phyloP scores from a whole-genome alignment of 2,329 filamentous ascomycete species.

The Bipolaris victoriae region DNA sequence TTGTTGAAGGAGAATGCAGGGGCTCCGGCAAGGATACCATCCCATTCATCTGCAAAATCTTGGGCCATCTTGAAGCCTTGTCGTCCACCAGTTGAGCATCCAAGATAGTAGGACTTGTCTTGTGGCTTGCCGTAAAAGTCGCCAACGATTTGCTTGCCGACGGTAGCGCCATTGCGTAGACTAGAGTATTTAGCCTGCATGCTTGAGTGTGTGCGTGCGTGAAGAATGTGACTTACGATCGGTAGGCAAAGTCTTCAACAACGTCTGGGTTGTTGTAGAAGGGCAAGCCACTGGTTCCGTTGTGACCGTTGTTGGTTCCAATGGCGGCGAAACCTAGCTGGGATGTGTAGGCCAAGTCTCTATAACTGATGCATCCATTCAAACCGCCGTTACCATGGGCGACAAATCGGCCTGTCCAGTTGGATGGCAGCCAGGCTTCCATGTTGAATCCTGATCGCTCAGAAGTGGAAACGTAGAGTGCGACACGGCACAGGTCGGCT shows the following conservation, averaged over 20 bases:
- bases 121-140: conserved; percentile 50
- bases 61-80: conserved; percentile 47
- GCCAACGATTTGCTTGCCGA: conserved; percentile 52
- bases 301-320: conserved; percentile 53
- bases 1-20: conserved; percentile 45
- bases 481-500: conserved; percentile 51
- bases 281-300: conserved; percentile 52
- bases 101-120: conserved; percentile 50
- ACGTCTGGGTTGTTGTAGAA: conserved; percentile 57
- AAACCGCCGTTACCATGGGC: conserved; percentile 50
- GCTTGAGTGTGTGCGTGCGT: not conserved
- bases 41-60: conserved; percentile 45
- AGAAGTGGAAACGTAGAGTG: conserved; percentile 50
- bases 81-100: conserved; percentile 48
- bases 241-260: conserved; percentile 57
- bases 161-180: conserved; percentile 38
- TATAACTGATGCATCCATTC: conserved; percentile 50
- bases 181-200: conserved; percentile 20
- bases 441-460: conserved; percentile 50
- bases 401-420: conserved; percentile 50
- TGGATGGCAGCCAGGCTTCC: conserved; percentile 54
- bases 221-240: conserved; percentile 36
- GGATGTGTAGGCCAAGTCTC: conserved; percentile 48
- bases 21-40: conserved; percentile 47
- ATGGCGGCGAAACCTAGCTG: conserved; percentile 50